phyloP scores from a whole-genome alignment of 2,329 filamentous ascomycete genomes.

The Rachicladosporium sp. region DNA sequence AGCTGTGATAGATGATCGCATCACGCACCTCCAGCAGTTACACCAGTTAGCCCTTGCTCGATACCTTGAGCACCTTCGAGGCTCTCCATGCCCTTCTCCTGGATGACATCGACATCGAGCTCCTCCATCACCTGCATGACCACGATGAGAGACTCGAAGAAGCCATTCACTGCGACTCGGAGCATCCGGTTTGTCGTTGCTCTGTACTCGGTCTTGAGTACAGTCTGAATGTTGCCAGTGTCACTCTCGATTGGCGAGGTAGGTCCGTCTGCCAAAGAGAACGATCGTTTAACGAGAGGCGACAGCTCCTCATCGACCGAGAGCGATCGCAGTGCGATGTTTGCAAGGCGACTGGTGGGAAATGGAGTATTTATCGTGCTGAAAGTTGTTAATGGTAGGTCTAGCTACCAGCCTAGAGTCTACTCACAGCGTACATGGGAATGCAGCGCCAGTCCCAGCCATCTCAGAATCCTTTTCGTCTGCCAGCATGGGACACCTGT shows the following conservation, averaged over 20 bases:
- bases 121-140: slow-evolving; percentile 84
- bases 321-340: slow-evolving; percentile 61
- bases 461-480: background rate
- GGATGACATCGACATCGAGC: slow-evolving; percentile 72
- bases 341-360: slow-evolving; percentile 65
- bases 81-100: slow-evolving; percentile 29
- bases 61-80: slow-evolving; percentile 29
- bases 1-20: background rate
- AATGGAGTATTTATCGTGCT: slow-evolving; percentile 71
- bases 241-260: background rate
- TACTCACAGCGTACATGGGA: slow-evolving; percentile 29
- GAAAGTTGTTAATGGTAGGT: slow-evolving; percentile 1
- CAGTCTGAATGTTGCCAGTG: slow-evolving; percentile 25
- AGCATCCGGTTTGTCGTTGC: slow-evolving; percentile 95
- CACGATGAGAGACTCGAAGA: slow-evolving; percentile 79
- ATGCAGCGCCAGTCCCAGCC: slow-evolving; percentile 14
- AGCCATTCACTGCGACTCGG: slow-evolving; percentile 87
- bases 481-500: too few relatives aligned
- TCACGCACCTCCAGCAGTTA: slow-evolving; percentile 5
- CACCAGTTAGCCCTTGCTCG: slow-evolving; percentile 25
- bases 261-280: slow-evolving; percentile 37
- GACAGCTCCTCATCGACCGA: slow-evolving; percentile 84
- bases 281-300: slow-evolving; percentile 60
- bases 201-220: slow-evolving; percentile 64
- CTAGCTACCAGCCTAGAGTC: background rate